Conservation (phyloP, 805 yeast genomes). For the Lipomyces sp. region DNA sequence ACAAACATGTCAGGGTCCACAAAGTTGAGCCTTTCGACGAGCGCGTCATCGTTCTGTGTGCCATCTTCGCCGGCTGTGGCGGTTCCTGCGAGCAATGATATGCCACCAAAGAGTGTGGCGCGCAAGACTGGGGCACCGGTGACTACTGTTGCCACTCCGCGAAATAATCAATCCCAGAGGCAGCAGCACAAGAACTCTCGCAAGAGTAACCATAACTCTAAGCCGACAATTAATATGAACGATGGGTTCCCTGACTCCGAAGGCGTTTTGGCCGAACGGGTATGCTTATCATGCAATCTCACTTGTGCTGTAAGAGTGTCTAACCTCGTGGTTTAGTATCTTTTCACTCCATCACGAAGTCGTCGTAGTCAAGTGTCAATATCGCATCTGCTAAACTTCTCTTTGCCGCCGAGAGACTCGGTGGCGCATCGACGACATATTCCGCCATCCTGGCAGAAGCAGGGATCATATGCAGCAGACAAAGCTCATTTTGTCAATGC, state of each 20-base stretch:
- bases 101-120: conserved; percentile 10
- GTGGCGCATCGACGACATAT: conserved; percentile 24
- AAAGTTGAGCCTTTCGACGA: conserved; percentile 5
- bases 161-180: conserved; percentile 24
- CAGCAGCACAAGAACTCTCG: conserved; percentile 27
- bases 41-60: conserved; percentile 16
- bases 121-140: background rate
- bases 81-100: conserved; percentile 12
- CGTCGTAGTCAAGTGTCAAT: conserved; percentile 35
- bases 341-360: conserved; percentile 25
- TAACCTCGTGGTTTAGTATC: conserved; percentile 7
- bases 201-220: conserved; percentile 23
- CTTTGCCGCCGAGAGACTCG: conserved; percentile 36
- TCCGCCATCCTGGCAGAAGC: conserved; percentile 33
- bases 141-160: conserved; percentile 18
- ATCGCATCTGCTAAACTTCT: conserved; percentile 36
- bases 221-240: conserved; percentile 28
- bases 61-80: conserved; percentile 9
- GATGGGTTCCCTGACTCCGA: conserved; percentile 22
- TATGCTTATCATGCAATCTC: conserved; percentile 7
- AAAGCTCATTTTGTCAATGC: conserved; percentile 63
- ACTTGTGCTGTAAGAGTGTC: background rate
- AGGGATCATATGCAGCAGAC: conserved; percentile 35
- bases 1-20: conserved; percentile 6
- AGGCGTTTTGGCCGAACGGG: conserved; percentile 30